These are phyloP conservation scores for Mrakia blollopis DNA, from an alignment of 768 basidiomycete species.

Conservation along the genomic window DNA sequence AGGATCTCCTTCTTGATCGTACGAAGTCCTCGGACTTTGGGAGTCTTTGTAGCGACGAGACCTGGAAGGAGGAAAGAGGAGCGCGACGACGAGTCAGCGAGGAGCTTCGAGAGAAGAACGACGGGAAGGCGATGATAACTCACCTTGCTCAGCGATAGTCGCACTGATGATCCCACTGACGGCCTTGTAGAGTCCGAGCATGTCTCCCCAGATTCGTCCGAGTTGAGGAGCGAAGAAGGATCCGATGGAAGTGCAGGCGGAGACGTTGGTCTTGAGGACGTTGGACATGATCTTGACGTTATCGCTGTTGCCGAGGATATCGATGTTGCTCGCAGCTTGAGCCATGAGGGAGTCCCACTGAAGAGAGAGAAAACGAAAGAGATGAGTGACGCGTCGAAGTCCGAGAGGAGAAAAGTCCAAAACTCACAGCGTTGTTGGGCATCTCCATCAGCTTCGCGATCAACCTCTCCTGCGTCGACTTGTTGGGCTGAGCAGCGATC, in stretches of 20 bases:
- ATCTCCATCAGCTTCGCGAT: conserved; percentile 94
- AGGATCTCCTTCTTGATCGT: conserved; percentile 99
- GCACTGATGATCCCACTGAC: conserved; percentile 95
- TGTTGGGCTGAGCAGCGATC: conserved; percentile 98
- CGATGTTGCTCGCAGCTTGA: conserved; percentile 85
- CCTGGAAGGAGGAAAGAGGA: conserved; percentile 49
- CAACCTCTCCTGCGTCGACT: conserved; percentile 89
- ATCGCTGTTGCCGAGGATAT: conserved; percentile 81
- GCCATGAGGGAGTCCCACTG: conserved; percentile 98
- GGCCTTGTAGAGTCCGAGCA: conserved; percentile 96
- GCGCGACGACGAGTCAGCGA: background rate
- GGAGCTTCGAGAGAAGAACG: background rate
- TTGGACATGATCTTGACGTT: conserved; percentile 97
- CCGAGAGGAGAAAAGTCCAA: background rate
- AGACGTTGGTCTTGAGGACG: conserved; percentile 96
- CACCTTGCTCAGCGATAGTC: conserved; percentile 76
- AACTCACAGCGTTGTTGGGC: conserved; percentile 85
- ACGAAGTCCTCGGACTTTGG: conserved; percentile 85
- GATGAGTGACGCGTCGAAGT: background rate
- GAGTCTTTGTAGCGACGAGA: conserved; percentile 87
- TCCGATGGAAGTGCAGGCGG: conserved; percentile 94
- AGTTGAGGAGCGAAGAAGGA: conserved; percentile 97
- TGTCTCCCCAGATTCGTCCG: conserved; percentile 90
- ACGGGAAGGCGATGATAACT: conserved; percentile 4
- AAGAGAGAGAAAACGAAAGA: background rate